These are phyloP conservation scores for Eleusine coracana DNA, from an alignment of 176 grass and related monocot genomes.

Conservation along the genomic window DNA sequence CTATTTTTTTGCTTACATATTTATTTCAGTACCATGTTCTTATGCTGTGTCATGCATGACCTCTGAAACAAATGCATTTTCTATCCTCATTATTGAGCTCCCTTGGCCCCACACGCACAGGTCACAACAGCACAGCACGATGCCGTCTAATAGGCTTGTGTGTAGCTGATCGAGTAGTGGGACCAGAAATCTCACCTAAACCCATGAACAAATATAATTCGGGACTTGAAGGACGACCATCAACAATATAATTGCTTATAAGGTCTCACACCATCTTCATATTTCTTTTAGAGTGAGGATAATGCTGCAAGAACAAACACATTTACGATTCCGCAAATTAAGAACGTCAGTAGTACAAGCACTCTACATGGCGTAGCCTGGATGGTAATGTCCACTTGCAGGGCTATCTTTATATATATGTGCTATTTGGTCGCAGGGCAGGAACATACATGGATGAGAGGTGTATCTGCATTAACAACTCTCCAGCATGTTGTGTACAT, in stretches of 20 bases:
- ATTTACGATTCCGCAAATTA: constrained; percentile 28
- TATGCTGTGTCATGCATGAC: constrained; percentile 21
- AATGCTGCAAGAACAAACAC: constrained; percentile 41
- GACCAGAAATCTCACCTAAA: constrained; percentile 36
- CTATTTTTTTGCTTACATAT: neutral
- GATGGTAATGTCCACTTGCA: constrained; percentile 23
- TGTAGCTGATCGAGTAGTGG: constrained; percentile 34
- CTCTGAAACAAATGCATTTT: constrained; percentile 9
- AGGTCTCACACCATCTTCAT: neutral
- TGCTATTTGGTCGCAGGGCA: constrained; percentile 30
- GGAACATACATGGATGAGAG: constrained; percentile 20
- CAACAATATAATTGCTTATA: neutral
- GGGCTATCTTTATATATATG: constrained; percentile 8
- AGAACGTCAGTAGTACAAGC: constrained; percentile 35
- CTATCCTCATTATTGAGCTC: constrained; percentile 35
- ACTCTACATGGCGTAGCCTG: constrained; percentile 22
- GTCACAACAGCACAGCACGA: neutral
- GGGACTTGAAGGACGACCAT: neutral
- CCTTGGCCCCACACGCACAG: neutral
- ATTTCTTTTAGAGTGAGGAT: constrained; percentile 11
- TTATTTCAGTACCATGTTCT: neutral
- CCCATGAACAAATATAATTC: constrained; percentile 6
- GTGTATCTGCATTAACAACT: constrained; percentile 26
- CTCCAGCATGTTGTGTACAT: neutral
- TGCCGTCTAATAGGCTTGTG: constrained; percentile 2